Percentiles rank a stretch among this genome's conserved stretches.
Evolutionary conservation across 352 stramenopile genomes (phyloP).

Genomic region (Phytopythium helicoides): DNA sequence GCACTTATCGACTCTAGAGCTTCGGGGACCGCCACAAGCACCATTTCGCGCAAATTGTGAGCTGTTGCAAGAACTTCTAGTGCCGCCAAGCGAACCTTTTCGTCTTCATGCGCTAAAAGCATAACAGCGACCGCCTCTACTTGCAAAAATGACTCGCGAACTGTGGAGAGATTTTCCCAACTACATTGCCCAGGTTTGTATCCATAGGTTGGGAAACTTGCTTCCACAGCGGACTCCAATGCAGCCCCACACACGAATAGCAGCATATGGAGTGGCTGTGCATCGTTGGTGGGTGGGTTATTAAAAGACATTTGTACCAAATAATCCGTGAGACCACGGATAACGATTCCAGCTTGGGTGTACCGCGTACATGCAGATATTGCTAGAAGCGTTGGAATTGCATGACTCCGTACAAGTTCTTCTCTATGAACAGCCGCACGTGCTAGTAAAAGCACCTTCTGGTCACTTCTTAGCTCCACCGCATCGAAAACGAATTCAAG

Average conservation of each 20-base stretch:
- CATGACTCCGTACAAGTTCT: constrained; percentile 30
- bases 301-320: constrained; percentile 49
- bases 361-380: constrained; percentile 19
- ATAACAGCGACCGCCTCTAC: constrained; percentile 59
- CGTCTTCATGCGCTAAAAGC: constrained; percentile 47
- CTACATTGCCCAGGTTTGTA: constrained; percentile 1
- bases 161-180: constrained; percentile 35
- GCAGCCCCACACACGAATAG: constrained; percentile 28
- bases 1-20: background rate
- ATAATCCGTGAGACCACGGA: constrained; percentile 61
- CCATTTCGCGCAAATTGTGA: background rate
- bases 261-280: constrained; percentile 35
- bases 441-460: constrained; percentile 61
- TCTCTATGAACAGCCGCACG: constrained; percentile 51
- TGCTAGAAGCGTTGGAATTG: constrained; percentile 28
- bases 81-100: constrained; percentile 19
- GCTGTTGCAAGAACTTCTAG: constrained; percentile 29
- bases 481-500: constrained; percentile 45
- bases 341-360: constrained; percentile 25
- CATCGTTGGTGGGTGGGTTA: constrained; percentile 19
- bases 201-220: background rate
- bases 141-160: constrained; percentile 55
- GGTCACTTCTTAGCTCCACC: constrained; percentile 51
- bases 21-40: background rate
- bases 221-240: constrained; percentile 16